Evolutionary conservation across 371 early-diverging fungal genomes (phyloP), one percentile per base, ranked within the genome.

Genomic region (Fennellomyces sp.): DNA sequence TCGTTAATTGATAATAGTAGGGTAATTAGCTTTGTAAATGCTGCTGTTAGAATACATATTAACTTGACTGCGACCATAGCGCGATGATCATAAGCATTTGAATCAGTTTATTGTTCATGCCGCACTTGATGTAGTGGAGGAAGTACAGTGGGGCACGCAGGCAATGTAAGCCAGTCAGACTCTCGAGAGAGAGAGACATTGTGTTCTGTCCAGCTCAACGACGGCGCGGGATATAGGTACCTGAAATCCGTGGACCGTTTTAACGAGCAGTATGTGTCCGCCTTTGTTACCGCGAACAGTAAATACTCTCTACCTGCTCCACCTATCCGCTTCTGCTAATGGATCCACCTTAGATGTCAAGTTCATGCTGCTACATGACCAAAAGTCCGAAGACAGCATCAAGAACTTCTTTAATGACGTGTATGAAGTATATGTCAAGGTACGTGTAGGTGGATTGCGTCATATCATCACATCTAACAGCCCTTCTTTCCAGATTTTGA

Each of bases 81-180:
- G 81, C 59, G 93, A 95, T 58, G 97, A 97, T 54, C 84, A 87
- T 66, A 86, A 89, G 53, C 95, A 96, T 70, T 72, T 98, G 59
- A 94, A 94, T 64, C 98, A 98, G 65, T 98, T 97, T 66, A 92
- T 97, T 45, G 89, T 92, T 15, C 97, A 98, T 70, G 89, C 97
- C 2, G 94, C 97, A 15, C 84, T 98, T 38, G 98, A 98, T 76
- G 84, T 96, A 31, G 92, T 98, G 11, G 97, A 97, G 62, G 98
- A 97, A 66, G 81, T 91, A 25, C 90, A 91, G 67, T 94, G 93
- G 94, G 84, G 76, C 47, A 91, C 92, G 23, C 91, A 82, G 53
- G 82, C 88, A 36, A 90, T 91, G 94, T 94, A 84, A 60, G n/a
- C n/a, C n/a, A n/a, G n/a, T n/a, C n/a, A n/a, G n/a, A n/a, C n/a